A percentile compares a stretch with the other conserved stretches of the same genome.
These are phyloP conservation scores for Amaranthus tricolor DNA, from an alignment of 179 eudicot genomes.

Conservation along the genomic window DNA sequence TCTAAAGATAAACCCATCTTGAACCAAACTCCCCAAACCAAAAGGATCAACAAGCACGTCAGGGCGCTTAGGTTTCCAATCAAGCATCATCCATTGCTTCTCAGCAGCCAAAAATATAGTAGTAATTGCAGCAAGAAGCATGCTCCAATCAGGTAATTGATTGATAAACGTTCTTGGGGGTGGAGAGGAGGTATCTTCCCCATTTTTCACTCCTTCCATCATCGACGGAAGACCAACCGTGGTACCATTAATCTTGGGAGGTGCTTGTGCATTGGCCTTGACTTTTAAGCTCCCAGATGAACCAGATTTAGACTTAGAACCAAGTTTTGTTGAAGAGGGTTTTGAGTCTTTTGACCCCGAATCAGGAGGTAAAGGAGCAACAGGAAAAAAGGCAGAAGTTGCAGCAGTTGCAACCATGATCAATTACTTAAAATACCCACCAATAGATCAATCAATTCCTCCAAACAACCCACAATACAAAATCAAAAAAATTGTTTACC, in stretches of 20 bases:
- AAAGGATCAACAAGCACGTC: conserved; percentile 74
- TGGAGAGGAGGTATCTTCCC: conserved; percentile 51
- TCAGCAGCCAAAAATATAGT: conserved; percentile 89
- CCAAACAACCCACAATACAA: conserved; percentile 5
- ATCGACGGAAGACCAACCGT: conserved; percentile 37
- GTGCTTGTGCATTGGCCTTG: conserved; percentile 71
- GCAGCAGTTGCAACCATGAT: conserved; percentile 85
- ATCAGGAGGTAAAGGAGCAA: conserved; percentile 50
- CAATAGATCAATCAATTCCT: conserved; percentile 20
- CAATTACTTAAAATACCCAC: conserved; percentile 29
- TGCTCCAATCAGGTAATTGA: conserved; percentile 91
- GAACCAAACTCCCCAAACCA: conserved; percentile 78
- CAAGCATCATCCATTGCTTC: conserved; percentile 96
- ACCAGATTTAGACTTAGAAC: conserved; percentile 49
- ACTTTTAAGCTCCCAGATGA: conserved; percentile 50
- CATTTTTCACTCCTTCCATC: conserved; percentile 51
- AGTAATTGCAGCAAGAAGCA: conserved; percentile 91
- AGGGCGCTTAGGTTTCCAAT: conserved; percentile 83
- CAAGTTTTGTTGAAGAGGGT: conserved; percentile 32
- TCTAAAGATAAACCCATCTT: conserved; percentile 76
- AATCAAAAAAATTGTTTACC: neutral
- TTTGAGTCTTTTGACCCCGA: conserved; percentile 52
- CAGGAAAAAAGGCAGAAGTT: conserved; percentile 52
- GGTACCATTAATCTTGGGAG: conserved; percentile 69
- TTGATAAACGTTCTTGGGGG: conserved; percentile 80